Conservation (phyloP, 495 filamentous ascomycete genomes). For the Xylaria scruposa region DNA sequence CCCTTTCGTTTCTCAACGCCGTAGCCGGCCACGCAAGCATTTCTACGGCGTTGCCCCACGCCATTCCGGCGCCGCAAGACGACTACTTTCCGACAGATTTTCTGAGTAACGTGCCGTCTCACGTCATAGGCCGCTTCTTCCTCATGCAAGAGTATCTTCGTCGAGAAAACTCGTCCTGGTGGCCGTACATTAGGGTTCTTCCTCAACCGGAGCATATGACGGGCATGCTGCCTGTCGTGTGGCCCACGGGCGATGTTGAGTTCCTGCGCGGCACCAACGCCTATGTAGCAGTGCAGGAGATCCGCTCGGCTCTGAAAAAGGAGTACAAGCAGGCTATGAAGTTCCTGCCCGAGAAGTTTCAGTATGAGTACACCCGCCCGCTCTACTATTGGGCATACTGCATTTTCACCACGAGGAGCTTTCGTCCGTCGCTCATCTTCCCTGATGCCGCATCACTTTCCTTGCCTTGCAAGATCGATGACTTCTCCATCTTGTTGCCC, state of each 20-base stretch:
- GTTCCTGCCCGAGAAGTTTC: conserved; percentile 43
- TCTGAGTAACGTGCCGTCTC: conserved; percentile 45
- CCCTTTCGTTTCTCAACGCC: conserved; percentile 55
- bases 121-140: conserved; percentile 57
- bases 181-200: conserved; percentile 56
- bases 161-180: conserved; percentile 55
- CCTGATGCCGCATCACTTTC: conserved; percentile 33
- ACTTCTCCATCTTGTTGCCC: conserved; percentile 60
- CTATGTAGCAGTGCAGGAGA: conserved; percentile 52
- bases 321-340: conserved; percentile 54
- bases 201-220: conserved; percentile 54
- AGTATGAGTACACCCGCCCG: conserved; percentile 46
- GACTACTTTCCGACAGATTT: conserved; percentile 47
- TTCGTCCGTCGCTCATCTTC: conserved; percentile 54
- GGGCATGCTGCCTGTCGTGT: conserved; percentile 49
- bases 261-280: conserved; percentile 59
- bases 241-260: conserved; percentile 52
- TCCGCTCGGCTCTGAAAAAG: conserved; percentile 45
- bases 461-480: conserved; percentile 43
- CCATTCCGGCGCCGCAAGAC: neutral
- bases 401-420: conserved; percentile 62
- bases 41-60: conserved; percentile 24
- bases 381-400: conserved; percentile 63
- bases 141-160: conserved; percentile 56
- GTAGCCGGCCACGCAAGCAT: conserved; percentile 41